phyloP scores from a whole-genome alignment of 495 filamentous ascomycete species.

The Penicillium egyptiacum region DNA sequence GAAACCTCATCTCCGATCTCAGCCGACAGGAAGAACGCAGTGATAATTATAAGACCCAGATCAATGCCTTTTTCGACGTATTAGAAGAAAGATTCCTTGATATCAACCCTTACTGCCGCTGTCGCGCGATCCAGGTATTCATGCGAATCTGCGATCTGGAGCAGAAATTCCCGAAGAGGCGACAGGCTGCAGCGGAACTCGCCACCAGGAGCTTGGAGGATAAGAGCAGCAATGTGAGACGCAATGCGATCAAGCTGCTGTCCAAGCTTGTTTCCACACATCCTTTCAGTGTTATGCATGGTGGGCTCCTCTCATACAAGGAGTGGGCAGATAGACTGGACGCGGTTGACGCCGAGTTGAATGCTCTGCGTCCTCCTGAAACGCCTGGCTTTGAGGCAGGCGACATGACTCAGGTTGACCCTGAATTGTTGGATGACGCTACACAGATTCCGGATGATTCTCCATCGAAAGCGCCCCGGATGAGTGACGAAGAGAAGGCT shows the following conservation, averaged over 20 bases:
- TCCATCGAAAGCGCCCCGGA: slow-evolving; percentile 58
- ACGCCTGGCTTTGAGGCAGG: slow-evolving; percentile 69
- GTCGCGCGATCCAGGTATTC: slow-evolving; percentile 89
- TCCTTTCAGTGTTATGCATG: slow-evolving; percentile 89
- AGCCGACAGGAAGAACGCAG: slow-evolving; percentile 86
- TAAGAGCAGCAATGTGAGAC: slow-evolving; percentile 95
- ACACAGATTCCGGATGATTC: slow-evolving; percentile 73
- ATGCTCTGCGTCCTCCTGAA: slow-evolving; percentile 73
- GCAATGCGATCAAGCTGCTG: slow-evolving; percentile 92
- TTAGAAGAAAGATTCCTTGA: slow-evolving; percentile 95
- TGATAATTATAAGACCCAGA: slow-evolving; percentile 88
- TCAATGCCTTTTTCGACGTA: slow-evolving; percentile 95
- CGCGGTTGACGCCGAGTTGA: slow-evolving; percentile 75
- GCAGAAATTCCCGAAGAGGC: slow-evolving; percentile 89
- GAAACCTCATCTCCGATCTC: slow-evolving; percentile 90
- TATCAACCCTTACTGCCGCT: slow-evolving; percentile 94
- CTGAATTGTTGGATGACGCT: slow-evolving; percentile 80
- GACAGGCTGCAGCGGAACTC: slow-evolving; percentile 81
- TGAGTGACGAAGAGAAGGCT: slow-evolving; percentile 59
- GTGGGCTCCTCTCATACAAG: slow-evolving; percentile 75
- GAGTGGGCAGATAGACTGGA: slow-evolving; percentile 83
- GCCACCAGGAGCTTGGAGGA: slow-evolving; percentile 89
- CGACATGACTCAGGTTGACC: slow-evolving; percentile 64
- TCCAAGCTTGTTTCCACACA: slow-evolving; percentile 86
- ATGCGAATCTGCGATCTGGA: slow-evolving; percentile 88